Percentiles rank a stretch among this genome's conserved stretches.
Evolutionary conservation across 179 eudicot species (phyloP).

Genomic region (Carnegiea gigantea): DNA sequence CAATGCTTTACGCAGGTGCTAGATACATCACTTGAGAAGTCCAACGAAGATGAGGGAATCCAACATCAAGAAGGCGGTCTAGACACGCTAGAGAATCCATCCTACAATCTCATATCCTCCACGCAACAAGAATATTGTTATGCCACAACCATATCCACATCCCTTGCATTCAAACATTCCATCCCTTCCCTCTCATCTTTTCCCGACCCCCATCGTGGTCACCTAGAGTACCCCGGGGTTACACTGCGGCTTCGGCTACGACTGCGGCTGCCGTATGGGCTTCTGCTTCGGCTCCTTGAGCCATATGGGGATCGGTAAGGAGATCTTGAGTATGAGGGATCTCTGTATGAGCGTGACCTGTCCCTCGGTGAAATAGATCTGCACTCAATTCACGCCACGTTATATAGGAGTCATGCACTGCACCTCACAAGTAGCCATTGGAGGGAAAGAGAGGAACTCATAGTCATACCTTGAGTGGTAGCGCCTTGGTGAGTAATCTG

Average conservation of each 20-base stretch:
- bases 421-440: background rate
- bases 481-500: constrained; percentile 52
- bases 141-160: background rate
- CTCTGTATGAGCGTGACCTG: constrained; percentile 48
- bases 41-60: background rate
- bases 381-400: background rate
- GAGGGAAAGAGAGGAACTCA: background rate
- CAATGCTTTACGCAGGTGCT: background rate
- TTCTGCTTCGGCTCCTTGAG: constrained; percentile 48
- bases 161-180: background rate
- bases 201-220: background rate
- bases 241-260: constrained; percentile 29
- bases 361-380: constrained; percentile 65
- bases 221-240: constrained; percentile 42
- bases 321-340: constrained; percentile 60
- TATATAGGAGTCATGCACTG: constrained; percentile 26
- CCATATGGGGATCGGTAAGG: constrained; percentile 38
- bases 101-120: background rate
- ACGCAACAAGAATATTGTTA: background rate
- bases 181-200: background rate
- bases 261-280: constrained; percentile 34
- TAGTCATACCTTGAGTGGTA: constrained; percentile 48
- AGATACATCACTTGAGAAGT: background rate
- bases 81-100: background rate
- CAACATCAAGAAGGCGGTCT: background rate